Evolutionary conservation across 208 protist genomes (phyloP).

Genomic region (Crithidia fasciculata): DNA sequence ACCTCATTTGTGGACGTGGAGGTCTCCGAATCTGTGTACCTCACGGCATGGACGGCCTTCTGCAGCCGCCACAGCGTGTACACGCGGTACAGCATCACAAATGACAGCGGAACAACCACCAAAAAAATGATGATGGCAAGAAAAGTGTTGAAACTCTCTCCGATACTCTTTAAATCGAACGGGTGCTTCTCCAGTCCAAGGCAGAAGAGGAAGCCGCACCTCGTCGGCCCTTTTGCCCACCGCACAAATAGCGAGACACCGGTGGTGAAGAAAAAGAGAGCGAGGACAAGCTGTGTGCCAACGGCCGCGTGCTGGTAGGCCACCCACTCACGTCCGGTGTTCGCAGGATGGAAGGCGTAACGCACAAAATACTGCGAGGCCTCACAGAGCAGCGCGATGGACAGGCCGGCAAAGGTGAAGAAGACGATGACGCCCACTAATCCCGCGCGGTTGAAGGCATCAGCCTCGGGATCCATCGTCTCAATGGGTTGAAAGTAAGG

Average conservation of each 20-base stretch:
- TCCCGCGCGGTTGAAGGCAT: conserved; percentile 5
- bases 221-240: conserved; percentile 9
- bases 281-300: conserved; percentile 11
- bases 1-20: not conserved
- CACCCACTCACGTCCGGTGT: conserved; percentile 20
- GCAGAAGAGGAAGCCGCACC: conserved; percentile 32
- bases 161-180: not conserved
- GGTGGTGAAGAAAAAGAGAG: conserved; percentile 13
- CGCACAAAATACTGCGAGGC: conserved; percentile 18
- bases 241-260: conserved; percentile 13
- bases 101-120: conserved; percentile 33
- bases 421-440: conserved; percentile 6
- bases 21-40: no score
- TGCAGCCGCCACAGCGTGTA: conserved; percentile 1
- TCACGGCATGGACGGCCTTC: not conserved
- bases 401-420: conserved; percentile 21
- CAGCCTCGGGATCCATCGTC: not conserved
- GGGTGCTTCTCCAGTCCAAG: conserved; percentile 17
- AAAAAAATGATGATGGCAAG: conserved; percentile 21
- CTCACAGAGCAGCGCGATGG: conserved; percentile 26
- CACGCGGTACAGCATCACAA: conserved; percentile 21
- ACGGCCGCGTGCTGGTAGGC: conserved; percentile 21
- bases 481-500: conserved; percentile 2
- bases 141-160: conserved; percentile 5
- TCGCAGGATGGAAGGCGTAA: conserved; percentile 24